These are phyloP conservation scores for Rhodotorula taiwanensis DNA, from an alignment of 768 basidiomycete genomes.

Conservation along the genomic window DNA sequence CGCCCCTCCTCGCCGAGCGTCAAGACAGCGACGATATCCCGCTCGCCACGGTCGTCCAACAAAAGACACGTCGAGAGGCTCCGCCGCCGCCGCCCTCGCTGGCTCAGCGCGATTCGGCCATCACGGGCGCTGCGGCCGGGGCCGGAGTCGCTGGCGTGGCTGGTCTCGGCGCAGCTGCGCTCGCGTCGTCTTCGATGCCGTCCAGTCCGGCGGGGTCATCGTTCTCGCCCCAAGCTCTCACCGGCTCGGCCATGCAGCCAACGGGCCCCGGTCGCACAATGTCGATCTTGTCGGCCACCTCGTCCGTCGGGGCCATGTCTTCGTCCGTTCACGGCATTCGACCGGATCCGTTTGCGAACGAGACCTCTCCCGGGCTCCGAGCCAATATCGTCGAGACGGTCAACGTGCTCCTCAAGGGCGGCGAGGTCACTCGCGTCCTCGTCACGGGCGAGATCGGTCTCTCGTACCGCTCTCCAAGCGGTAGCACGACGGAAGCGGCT, in stretches of 20 bases:
- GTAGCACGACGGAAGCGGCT: neutral
- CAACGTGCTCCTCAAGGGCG: slow-evolving; percentile 45
- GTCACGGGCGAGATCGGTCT: slow-evolving; percentile 47
- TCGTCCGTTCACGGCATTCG: neutral
- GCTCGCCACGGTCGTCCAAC: slow-evolving; percentile 33
- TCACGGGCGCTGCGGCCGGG: neutral
- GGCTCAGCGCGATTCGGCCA: neutral
- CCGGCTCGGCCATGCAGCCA: neutral
- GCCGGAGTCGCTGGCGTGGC: neutral
- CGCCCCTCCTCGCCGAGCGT: neutral
- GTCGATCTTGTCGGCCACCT: slow-evolving; percentile 32
- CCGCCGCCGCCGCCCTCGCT: neutral
- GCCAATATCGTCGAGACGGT: slow-evolving; percentile 47
- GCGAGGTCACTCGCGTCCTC: slow-evolving; percentile 44
- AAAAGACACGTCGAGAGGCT: slow-evolving; percentile 14
- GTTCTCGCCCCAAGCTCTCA: neutral
- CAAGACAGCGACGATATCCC: slow-evolving; percentile 39
- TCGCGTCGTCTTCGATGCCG: neutral
- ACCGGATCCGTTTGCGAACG: slow-evolving; percentile 32
- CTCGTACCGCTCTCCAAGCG: slow-evolving; percentile 28
- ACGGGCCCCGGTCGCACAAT: slow-evolving; percentile 18
- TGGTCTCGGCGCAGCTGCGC: slow-evolving; percentile 5
- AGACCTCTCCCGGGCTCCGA: slow-evolving; percentile 41
- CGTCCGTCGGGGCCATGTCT: slow-evolving; percentile 23
- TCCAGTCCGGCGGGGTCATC: neutral